phyloP scores from a whole-genome alignment of 495 filamentous ascomycete species.

The Lepraria neglecta region DNA sequence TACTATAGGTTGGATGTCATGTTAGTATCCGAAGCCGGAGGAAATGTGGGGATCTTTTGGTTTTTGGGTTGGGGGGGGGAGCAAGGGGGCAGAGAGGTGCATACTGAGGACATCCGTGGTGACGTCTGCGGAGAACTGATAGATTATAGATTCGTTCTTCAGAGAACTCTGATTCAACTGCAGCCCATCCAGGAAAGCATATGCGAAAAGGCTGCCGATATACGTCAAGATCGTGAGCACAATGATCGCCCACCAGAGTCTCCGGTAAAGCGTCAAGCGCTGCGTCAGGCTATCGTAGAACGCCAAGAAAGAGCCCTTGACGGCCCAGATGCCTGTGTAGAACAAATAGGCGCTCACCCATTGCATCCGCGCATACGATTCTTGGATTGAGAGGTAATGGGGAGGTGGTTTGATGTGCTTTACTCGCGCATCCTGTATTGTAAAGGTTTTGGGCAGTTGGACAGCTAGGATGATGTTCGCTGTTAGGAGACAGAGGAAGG shows the following conservation, averaged over 20 bases:
- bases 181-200: conserved; percentile 6
- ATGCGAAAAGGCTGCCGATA: conserved; percentile 16
- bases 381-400: background rate
- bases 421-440: background rate
- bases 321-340: conserved; percentile 11
- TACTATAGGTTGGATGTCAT: background rate
- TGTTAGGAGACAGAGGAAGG: conserved; percentile 7
- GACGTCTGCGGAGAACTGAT: conserved; percentile 9
- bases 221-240: conserved; percentile 7
- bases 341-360: conserved; percentile 13
- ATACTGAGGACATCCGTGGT: conserved; percentile 11
- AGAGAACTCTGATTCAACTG: background rate
- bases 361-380: background rate
- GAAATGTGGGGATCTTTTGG: background rate
- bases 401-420: background rate
- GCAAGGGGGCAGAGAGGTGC: background rate
- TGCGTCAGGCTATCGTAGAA: conserved; percentile 15
- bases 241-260: conserved; percentile 10
- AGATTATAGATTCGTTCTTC: conserved; percentile 11
- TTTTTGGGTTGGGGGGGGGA: background rate
- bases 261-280: conserved; percentile 2
- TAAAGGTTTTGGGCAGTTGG: background rate
- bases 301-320: conserved; percentile 13
- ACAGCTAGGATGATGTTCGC: background rate
- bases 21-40: background rate